Evolutionary conservation across 2,329 filamentous ascomycete species (phyloP), one percentile per base, ranked within the genome.

Genomic region (Lojkania enalia): DNA sequence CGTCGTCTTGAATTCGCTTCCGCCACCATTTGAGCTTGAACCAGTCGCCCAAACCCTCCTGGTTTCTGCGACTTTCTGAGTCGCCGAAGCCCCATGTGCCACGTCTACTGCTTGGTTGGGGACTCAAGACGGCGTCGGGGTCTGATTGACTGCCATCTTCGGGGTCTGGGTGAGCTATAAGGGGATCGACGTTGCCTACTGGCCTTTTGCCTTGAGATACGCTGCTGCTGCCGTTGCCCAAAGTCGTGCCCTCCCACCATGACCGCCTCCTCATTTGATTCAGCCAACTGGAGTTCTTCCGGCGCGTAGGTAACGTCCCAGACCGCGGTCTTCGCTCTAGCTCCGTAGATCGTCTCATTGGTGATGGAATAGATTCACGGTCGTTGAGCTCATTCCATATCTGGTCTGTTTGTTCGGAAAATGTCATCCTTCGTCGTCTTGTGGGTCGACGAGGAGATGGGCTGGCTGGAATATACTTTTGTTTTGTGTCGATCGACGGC

Each of bases 331-430:
- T 54, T 27, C 58, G 54, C 21, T 64, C 62, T 19, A 63, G 32
- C 33, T 68, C 63, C n/a, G 48, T 54, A 2, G 65, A 67, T 42
- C 56, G 62, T 43, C 55, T 52, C 11, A 56, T 52, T 23, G 62
- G 63, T 9, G 63, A 64, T 9, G 57, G 58, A 0, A 63, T 21
- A 16, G 55, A 53, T 13, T 67, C 63, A 35, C 63, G 55, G 58
- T 95, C 90, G 61, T 94, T 86, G 12, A 96, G 77, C 65, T 95
- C 90, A 44, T 84, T 87, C 90, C 90, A 95, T 21, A 95, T 94
- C 57, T 94, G 88, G 25, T 83, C 84, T 1, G 82, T 81, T 63
- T 94, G 87, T 44, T 82, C 74, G 76, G 81, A 82, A 41, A 82
- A 77, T 14, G 76, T 78, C 60, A 70, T 68, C 15, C 67, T 58